Evolutionary conservation across 345 rosid genomes (phyloP), one percentile per base, ranked within the genome.

Genomic region (Euclidium syriacum): DNA sequence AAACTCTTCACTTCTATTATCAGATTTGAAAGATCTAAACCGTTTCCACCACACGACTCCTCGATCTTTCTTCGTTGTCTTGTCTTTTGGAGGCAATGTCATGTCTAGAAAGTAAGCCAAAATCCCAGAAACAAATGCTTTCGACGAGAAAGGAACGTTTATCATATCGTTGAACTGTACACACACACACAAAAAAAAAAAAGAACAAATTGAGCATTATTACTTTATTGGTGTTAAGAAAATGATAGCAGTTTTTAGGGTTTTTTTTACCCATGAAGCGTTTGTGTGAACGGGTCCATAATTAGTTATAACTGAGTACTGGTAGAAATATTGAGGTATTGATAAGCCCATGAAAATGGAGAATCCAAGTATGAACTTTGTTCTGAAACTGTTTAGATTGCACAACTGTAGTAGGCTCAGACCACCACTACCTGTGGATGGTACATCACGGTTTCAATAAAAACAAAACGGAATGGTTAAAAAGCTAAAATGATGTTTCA

Each of bases 121-220:
- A 6, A 73, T 19, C 23, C 98, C 98, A n/a, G 96, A 90, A 16
- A 91, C 87, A 39, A 88, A 88, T 7, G 91, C 73, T 38, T 84
- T 92, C 0, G 96, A 88, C 0, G 96, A 86, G 74, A 83, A 83
- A 0, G 96, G 96, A 58, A 88, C 92, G 55, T 91, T 91, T 56
- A 86, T 74, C 79, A 86, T 88, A 76, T 86, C 85, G 57, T 91
- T 91, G 76, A 88, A 91, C 98, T 91, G 91, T 78, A n/a, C n/a
- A n/a, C n/a, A n/a, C n/a, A n/a, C n/a, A n/a, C n/a, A n/a, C n/a
- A n/a, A 72, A 54, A n/a, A 73, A 42, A 6, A 38, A 61, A n/a
- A 10, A 18, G 12, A 50, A 15, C 22, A 38, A 23, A 1, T 4
- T 8, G 17, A 56, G 12, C 10, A 40, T 58, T 16, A 22, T 29